Evolutionary conservation across 345 rosid species (phyloP), one percentile per base, ranked within the genome.

Genomic region (Triadica sebifera): DNA sequence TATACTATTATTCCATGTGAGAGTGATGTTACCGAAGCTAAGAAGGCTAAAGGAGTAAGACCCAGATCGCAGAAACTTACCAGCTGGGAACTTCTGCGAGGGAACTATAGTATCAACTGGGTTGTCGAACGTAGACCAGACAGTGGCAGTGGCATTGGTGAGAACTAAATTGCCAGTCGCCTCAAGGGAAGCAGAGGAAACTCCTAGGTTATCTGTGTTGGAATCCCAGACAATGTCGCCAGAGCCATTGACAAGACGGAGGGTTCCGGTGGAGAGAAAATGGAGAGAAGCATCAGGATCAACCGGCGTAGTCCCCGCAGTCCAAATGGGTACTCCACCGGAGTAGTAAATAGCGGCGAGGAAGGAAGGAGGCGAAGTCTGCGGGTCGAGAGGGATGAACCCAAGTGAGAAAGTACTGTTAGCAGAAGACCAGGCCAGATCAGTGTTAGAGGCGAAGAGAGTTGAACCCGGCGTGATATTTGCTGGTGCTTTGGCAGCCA

Each of bases 61-160:
- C 63, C 89, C 94, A 65, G 87, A 86, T 46, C 38, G 72, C 39
- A 91, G 67, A 67, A 53, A 57, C 38, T 17, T 73, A 34, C 70
- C 69, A 3, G 12, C 22, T 0, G 81, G 71, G 52, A 89, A 84
- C 67, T 75, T 80, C 83, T 91, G 97, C 8, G 80, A 65, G 1
- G 84, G 91, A 16, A 89, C 82, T 52, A 89, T 47, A 0, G 88
- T 79, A 67, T 87, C 82, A 3, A 77, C 77, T 0, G 93, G 91
- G 50, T 84, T n/a, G 2, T 81, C 77, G 66, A 91, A 91, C 17
- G 84, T 79, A 17, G 91, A 89, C 97, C 97, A 91, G 19, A 86
- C 77, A 7, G 70, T 34, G 9, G 45, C 45, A 49, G 56, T 75
- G 38, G n/a, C 60, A 3, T 66, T 72, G 0, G 65, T 61, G 17